Evolutionary conservation across 2,329 filamentous ascomycete species (phyloP), one percentile per base, ranked within the genome.

Genomic region (Ascochyta rabiei): DNA sequence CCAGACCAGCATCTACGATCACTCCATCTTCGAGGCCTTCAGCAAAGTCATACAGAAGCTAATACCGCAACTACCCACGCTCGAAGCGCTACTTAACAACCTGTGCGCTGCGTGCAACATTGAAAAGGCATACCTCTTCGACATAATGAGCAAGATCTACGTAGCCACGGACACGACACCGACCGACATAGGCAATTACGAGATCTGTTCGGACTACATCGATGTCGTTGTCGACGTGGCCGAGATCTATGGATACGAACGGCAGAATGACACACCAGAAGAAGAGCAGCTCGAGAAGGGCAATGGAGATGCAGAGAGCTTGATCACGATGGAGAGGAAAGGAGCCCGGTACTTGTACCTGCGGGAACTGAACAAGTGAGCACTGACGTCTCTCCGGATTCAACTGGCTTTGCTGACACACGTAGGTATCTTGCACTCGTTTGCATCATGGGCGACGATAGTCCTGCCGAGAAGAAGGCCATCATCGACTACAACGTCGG

Each of bases 1-100:
- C 74, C 86, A 96, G 53, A 99, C 95, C 13, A 96, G 90, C 71
- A 99, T 99, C 74, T 99, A 98, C 81, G 95, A 99, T 75, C 93
- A 97, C 77, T 96, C 90, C 68, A 96, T 96, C 70, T 99, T 98
- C 73, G 95, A 99, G 77, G 95, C 95, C 44, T 97, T 99, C 74
- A 93, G 89, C 79, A 97, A 97, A 76, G 93, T 99, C 60, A 96
- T 99, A 61, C 95, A 99, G 76, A 97, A 97, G 75, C 84, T 99
- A 26, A 93, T 99, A 46, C 93, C 95, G 0, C 90, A 96, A 59
- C 84, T 99, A 7, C 91, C 92, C 6, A 96, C 93, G 23, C 86
- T 99, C 51, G 95, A 99, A 77, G 89, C 92, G 45, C 85, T 99
- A 76, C 88, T 99, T 68, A 97, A 96, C 69, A 95, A 93, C 63